A percentile compares a stretch with the other conserved stretches of the same genome.
These are phyloP conservation scores for Aspergillus floridensis DNA, from an alignment of 2,329 filamentous ascomycete genomes.

Conservation along the genomic window DNA sequence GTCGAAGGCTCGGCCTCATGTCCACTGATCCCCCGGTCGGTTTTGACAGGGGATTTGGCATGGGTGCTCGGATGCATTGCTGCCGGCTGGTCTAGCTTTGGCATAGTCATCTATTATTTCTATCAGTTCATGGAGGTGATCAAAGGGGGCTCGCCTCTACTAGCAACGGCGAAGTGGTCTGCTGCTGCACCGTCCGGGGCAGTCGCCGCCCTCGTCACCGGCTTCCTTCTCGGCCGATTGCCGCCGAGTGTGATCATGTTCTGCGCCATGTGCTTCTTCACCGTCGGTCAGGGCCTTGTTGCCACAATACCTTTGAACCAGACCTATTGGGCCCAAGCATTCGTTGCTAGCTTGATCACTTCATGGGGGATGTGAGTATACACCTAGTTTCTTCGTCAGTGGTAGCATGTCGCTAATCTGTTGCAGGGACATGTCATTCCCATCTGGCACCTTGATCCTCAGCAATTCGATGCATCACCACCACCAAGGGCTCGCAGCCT, in stretches of 20 bases:
- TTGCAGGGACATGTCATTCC: slow-evolving; percentile 64
- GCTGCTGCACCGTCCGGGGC: slow-evolving; percentile 29
- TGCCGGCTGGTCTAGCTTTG: slow-evolving; percentile 55
- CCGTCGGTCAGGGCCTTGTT: slow-evolving; percentile 40
- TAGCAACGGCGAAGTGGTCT: slow-evolving; percentile 26
- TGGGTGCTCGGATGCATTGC: slow-evolving; percentile 58
- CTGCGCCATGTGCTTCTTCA: slow-evolving; percentile 40
- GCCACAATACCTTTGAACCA: slow-evolving; percentile 52
- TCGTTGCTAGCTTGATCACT: slow-evolving; percentile 49
- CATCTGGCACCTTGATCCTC: slow-evolving; percentile 61
- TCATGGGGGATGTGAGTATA: slow-evolving; percentile 31
- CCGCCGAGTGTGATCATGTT: slow-evolving; percentile 29
- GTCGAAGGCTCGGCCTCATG: slow-evolving; percentile 47
- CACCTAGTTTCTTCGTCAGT: too few relatives aligned
- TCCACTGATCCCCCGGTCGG: slow-evolving; percentile 58
- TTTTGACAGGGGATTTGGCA: slow-evolving; percentile 46
- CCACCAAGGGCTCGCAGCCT: slow-evolving; percentile 55
- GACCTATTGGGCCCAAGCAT: slow-evolving; percentile 64
- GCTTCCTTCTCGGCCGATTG: slow-evolving; percentile 32
- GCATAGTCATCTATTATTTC: slow-evolving; percentile 53
- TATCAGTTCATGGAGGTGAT: slow-evolving; percentile 51
- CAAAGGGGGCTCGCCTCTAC: slow-evolving; percentile 27
- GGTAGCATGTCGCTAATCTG: neutral
- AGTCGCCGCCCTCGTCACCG: slow-evolving; percentile 34
- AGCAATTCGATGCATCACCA: slow-evolving; percentile 50